Evolutionary conservation across 805 yeast genomes (phyloP).

Genomic region (Yamadazyma scolyti): DNA sequence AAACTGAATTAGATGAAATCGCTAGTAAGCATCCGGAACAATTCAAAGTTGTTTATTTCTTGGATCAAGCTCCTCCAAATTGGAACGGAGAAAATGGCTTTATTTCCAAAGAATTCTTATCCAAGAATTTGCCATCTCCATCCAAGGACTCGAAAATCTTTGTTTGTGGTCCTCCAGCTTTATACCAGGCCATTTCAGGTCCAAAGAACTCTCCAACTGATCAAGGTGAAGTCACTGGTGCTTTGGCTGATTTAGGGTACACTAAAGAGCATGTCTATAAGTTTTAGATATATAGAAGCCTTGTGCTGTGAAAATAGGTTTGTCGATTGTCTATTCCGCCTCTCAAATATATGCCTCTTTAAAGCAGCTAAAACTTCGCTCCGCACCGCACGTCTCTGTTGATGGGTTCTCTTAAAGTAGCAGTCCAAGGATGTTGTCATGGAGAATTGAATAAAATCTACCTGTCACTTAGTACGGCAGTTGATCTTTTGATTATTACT

Average conservation of each 20-base stretch:
- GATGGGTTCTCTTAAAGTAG: conserved; percentile 36
- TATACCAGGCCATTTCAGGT: conserved; percentile 87
- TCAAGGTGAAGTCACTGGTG: conserved; percentile 93
- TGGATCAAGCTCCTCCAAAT: conserved; percentile 55
- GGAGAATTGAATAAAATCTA: conserved; percentile 70
- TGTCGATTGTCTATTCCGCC: not conserved
- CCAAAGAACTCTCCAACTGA: conserved; percentile 78
- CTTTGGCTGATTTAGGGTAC: conserved; percentile 84
- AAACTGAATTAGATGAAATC: conserved; percentile 68
- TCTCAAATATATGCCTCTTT: too few species aligned
- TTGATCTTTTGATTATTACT: conserved; percentile 59
- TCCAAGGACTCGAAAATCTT: conserved; percentile 57
- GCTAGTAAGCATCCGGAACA: conserved; percentile 71
- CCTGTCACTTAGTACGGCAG: conserved; percentile 12
- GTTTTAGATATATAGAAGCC: conserved; percentile 43
- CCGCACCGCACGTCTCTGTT: not conserved
- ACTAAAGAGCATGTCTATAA: conserved; percentile 84
- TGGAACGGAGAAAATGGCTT: conserved; percentile 66
- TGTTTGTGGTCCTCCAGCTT: conserved; percentile 94
- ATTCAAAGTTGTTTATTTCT: conserved; percentile 73
- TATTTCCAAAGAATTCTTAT: conserved; percentile 73
- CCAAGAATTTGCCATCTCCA: conserved; percentile 60
- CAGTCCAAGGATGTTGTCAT: conserved; percentile 89
- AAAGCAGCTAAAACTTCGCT: too few species aligned
- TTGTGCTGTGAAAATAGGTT: too few species aligned